Evolutionary conservation across 768 basidiomycete species (phyloP), one percentile per base, ranked within the genome.

Genomic region (Gymnopilus dilepis): DNA sequence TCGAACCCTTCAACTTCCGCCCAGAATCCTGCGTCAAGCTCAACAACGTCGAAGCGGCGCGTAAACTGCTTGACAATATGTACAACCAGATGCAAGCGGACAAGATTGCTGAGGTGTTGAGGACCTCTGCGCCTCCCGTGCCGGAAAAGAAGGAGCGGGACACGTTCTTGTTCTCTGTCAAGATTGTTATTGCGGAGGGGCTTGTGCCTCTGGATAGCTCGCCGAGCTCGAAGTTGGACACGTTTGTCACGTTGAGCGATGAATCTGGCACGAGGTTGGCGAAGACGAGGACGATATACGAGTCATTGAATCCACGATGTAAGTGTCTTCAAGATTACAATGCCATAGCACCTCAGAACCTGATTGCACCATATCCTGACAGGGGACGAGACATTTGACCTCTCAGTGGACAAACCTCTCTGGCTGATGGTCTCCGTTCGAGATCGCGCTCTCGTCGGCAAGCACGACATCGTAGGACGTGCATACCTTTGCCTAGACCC

Each of bases 331-430:
- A 37, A 19, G 22, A n/a, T 2, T 47, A 24, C 19, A 59, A 17
- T n/a, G 50, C 33, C 45, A 48, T 12, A 19, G 9, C 19, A 31
- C 58, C 3, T 33, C 13, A 15, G 21, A 9, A 40, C 9, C 53
- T 42, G 62, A 60, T 69, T 55, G 59, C 65, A n/a, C n/a, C 12
- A 19, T 54, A 60, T 47, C 21, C 24, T 24, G 64, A 24, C 64
- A 96, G 94, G 97, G 97, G 95, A 98, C 62, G 96, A 99, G 74
- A 94, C 94, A 0, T 95, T 97, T 67, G 97, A 99, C 71, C 82
- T 99, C 11, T 94, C 95, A 0, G 92, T 98, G 13, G 92, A 95
- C 47, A 92, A 92, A 65, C 85, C 92, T n/a, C 81, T 98, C 3
- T 99, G 97, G 97, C 79, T 99, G 43, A 97, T 98, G 91, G 89